Evolutionary conservation across 1,284 basidiomycete species (phyloP).

Genomic region (Cryptococcus sp.): DNA sequence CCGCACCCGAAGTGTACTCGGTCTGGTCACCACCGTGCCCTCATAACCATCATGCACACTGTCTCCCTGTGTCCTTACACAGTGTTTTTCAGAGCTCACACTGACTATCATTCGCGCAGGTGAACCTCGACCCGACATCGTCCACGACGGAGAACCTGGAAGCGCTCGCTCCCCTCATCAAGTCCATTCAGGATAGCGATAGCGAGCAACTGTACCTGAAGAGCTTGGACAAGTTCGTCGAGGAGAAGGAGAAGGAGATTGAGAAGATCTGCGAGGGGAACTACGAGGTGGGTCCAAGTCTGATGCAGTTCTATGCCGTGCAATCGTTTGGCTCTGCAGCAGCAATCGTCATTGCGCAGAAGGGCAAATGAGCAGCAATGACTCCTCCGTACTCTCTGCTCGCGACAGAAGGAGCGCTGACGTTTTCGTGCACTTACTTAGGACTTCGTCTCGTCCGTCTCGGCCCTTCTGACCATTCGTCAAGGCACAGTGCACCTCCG

Average conservation of each 20-base stretch:
- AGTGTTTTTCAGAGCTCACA: background rate
- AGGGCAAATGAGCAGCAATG: too few relatives aligned
- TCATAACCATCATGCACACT: background rate
- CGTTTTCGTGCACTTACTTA: too few relatives aligned
- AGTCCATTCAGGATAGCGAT: constrained; percentile 84
- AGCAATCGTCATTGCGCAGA: too few relatives aligned
- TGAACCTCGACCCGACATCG: constrained; percentile 48
- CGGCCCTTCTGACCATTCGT: constrained; percentile 91
- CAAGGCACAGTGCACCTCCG: constrained; percentile 62
- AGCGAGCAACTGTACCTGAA: constrained; percentile 91
- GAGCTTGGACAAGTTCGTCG: constrained; percentile 80
- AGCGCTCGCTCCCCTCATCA: constrained; percentile 87
- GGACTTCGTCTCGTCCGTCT: constrained; percentile 95
- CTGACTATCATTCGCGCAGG: constrained; percentile 23
- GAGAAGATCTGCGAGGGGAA: constrained; percentile 93
- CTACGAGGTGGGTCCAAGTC: constrained; percentile 64
- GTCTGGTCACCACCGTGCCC: background rate
- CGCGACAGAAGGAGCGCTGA: too few relatives aligned
- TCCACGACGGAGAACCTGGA: constrained; percentile 74
- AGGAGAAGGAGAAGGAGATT: constrained; percentile 93
- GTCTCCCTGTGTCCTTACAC: too few relatives aligned
- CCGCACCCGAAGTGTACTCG: too few relatives aligned
- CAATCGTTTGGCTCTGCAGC: too few relatives aligned
- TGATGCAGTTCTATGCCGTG: background rate
- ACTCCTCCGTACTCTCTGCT: too few relatives aligned